These are phyloP conservation scores for Paraphoma chrysanthemicola DNA, from an alignment of 2,329 filamentous ascomycete species.

Conservation along the genomic window DNA sequence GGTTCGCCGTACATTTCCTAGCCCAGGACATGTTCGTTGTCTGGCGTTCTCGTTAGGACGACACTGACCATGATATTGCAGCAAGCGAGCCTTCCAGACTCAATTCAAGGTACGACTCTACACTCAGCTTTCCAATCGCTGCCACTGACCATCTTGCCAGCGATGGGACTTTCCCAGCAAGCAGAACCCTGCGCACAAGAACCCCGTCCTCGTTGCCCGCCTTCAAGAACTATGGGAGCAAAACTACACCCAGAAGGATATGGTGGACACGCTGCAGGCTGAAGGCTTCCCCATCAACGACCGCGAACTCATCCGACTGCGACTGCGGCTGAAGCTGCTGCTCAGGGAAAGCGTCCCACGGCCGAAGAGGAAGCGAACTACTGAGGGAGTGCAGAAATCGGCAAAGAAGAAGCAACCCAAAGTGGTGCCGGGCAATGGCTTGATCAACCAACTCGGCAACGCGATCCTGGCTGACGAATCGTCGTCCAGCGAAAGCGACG, in stretches of 20 bases:
- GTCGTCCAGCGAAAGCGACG: conserved; percentile 23
- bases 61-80: conserved; percentile 42
- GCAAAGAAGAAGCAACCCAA: conserved; percentile 20
- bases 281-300: conserved; percentile 78
- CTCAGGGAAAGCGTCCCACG: conserved; percentile 61
- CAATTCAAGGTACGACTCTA: conserved; percentile 65
- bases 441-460: conserved; percentile 37
- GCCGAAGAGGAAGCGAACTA: conserved; percentile 57
- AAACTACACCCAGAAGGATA: conserved; percentile 75
- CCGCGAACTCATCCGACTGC: conserved; percentile 73
- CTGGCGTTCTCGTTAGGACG: not conserved
- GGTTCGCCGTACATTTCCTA: conserved; percentile 29
- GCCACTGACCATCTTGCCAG: conserved; percentile 15
- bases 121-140: too few species aligned
- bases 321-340: conserved; percentile 72
- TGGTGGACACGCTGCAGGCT: conserved; percentile 71
- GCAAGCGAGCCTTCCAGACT: conserved; percentile 77
- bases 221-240: conserved; percentile 80
- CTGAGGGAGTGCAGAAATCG: conserved; percentile 14
- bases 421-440: conserved; percentile 16
- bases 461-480: conserved; percentile 32
- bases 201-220: conserved; percentile 69
- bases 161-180: conserved; percentile 81
- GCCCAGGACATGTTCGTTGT: not conserved
- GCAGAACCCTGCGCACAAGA: conserved; percentile 74